Evolutionary conservation across 352 stramenopile genomes (phyloP).

Genomic region (Globisporangium alternatum): DNA sequence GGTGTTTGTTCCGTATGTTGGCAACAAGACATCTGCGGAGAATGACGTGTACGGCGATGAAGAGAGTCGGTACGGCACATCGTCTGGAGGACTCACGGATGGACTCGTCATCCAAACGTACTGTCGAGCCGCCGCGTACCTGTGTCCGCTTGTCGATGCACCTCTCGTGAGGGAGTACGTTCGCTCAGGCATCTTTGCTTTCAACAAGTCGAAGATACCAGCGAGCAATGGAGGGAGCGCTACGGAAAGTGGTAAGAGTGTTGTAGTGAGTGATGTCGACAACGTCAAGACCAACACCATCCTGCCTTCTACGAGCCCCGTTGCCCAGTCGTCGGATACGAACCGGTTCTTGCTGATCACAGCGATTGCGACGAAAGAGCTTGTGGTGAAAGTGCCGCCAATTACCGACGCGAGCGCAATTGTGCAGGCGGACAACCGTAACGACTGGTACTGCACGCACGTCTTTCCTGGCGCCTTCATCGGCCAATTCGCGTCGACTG

Average conservation of each 20-base stretch:
- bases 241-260: neutral
- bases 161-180: slow-evolving; percentile 51
- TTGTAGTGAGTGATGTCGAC: neutral
- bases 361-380: slow-evolving; percentile 62
- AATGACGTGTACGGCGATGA: slow-evolving; percentile 75
- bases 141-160: slow-evolving; percentile 57
- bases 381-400: slow-evolving; percentile 58
- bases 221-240: neutral
- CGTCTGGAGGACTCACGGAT: slow-evolving; percentile 34
- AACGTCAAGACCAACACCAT: neutral
- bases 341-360: slow-evolving; percentile 73
- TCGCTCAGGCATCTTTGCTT: slow-evolving; percentile 66
- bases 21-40: slow-evolving; percentile 50
- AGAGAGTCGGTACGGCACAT: slow-evolving; percentile 42
- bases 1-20: slow-evolving; percentile 61
- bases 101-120: slow-evolving; percentile 72
- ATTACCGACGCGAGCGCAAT: slow-evolving; percentile 34
- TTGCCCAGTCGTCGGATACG: slow-evolving; percentile 24
- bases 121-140: slow-evolving; percentile 66
- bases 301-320: neutral
- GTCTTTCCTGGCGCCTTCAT: slow-evolving; percentile 77
- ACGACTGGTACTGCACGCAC: slow-evolving; percentile 62
- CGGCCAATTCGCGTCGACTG: slow-evolving; percentile 57
- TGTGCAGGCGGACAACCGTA: slow-evolving; percentile 38
- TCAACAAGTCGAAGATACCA: slow-evolving; percentile 18